Percentiles rank a stretch among this genome's conserved stretches.
Conservation (phyloP, 2,329 filamentous ascomycete genomes). For the Massarina eburnea region DNA sequence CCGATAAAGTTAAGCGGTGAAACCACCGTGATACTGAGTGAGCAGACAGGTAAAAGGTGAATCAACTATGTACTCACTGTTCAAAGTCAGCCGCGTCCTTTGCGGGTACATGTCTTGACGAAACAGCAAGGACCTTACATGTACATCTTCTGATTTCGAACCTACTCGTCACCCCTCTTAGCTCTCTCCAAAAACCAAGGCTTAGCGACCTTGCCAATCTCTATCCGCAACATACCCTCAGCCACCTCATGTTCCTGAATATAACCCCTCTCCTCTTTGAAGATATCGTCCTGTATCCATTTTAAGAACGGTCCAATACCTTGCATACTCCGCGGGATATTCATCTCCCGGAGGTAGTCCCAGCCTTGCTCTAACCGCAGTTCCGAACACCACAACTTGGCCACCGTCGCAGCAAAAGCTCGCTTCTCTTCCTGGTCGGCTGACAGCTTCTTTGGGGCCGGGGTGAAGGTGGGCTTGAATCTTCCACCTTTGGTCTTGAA, state of each 20-base stretch:
- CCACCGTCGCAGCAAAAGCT: slow-evolving; percentile 14
- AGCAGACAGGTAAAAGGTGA: too few relatives aligned
- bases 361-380: slow-evolving; percentile 28
- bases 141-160: too few relatives aligned
- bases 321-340: slow-evolving; percentile 13
- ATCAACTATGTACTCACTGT: too few relatives aligned
- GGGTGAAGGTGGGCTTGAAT: slow-evolving; percentile 28
- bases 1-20: too few relatives aligned
- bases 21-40: too few relatives aligned
- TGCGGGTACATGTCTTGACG: too few relatives aligned
- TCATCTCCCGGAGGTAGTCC: slow-evolving; percentile 25
- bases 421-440: slow-evolving; percentile 12
- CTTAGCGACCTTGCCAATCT: slow-evolving; percentile 28
- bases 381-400: slow-evolving; percentile 21
- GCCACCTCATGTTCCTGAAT: slow-evolving; percentile 21
- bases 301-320: slow-evolving; percentile 22
- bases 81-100: too few relatives aligned
- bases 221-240: slow-evolving; percentile 18
- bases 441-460: slow-evolving; percentile 14
- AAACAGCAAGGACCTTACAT: neutral
- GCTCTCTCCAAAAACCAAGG: slow-evolving; percentile 20
- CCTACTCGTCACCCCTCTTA: neutral
- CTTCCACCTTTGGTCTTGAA: slow-evolving; percentile 32
- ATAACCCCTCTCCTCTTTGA: slow-evolving; percentile 24
- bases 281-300: slow-evolving; percentile 27